Evolutionary conservation across 1,139 yeast genomes (phyloP).

Genomic region (Pichia sp.): DNA sequence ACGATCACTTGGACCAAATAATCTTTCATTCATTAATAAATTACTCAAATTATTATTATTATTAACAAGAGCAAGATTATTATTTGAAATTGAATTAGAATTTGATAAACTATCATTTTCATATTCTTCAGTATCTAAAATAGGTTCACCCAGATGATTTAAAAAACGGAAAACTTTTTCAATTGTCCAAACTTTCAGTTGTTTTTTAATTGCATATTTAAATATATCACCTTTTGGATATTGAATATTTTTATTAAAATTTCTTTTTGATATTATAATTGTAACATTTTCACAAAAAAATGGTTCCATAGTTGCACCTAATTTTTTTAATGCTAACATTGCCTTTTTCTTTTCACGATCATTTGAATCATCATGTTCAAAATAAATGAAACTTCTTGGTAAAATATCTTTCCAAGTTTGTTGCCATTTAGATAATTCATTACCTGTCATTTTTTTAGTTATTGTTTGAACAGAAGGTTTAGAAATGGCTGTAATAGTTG

Average conservation of each 20-base stretch:
- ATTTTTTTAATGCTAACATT: constrained; percentile 44
- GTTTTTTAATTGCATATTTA: constrained; percentile 52
- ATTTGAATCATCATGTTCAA: constrained; percentile 60
- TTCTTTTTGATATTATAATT: constrained; percentile 69
- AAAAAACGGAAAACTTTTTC: constrained; percentile 81
- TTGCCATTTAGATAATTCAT: constrained; percentile 68
- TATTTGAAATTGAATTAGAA: constrained; percentile 6
- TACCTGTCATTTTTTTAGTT: constrained; percentile 27
- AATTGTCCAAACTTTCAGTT: constrained; percentile 80
- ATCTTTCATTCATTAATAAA: constrained; percentile 74
- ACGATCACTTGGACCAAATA: constrained; percentile 82
- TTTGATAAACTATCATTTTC: constrained; percentile 10
- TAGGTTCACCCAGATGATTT: constrained; percentile 56
- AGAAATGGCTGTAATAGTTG: constrained; percentile 2
- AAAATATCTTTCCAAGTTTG: constrained; percentile 74
- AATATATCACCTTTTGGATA: constrained; percentile 57
- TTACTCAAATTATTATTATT: constrained; percentile 42
- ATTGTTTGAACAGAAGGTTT: constrained; percentile 12
- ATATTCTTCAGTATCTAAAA: constrained; percentile 19
- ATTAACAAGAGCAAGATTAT: neutral
- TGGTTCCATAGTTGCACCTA: constrained; percentile 63
- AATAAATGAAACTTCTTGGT: constrained; percentile 68
- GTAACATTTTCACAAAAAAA: constrained; percentile 78
- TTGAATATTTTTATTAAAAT: constrained; percentile 30
- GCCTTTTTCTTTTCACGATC: constrained; percentile 50